Evolutionary conservation across 129 eudicot species (phyloP), one percentile per base, ranked within the genome.

Genomic region (Pseudognaphalium luteoalbum): DNA sequence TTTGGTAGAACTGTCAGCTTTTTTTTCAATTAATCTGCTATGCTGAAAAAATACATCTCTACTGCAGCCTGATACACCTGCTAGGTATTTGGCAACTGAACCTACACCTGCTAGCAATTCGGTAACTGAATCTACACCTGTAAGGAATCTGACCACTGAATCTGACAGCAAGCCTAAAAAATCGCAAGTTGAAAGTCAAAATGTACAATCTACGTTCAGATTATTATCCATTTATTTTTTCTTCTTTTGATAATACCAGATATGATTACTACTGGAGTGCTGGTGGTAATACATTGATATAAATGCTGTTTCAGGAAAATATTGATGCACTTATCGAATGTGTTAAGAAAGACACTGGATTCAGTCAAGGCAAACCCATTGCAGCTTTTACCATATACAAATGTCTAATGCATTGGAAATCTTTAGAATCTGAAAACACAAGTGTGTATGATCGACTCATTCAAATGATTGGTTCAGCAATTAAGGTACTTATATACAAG

Each of bases 381-480:
- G 97, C 97, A 5, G 98, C 98, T 20, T 94, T 87, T 81, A 91
- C 97, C 9, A 94, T 94, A 17, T 94, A 89, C 83, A 94, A 94
- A 81, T 94, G 97, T 44, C 98, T 94, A 80, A 83, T 94, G 57
- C 97, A 94, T 80, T 94, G 98, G 98, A 94, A 86, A 83, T 94
- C 96, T 29, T 91, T 91, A 85, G 98, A 94, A 91, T 89, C 92
- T 0, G 98, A 94, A 70, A 86, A 88, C 34, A 94, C 98, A 21
- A 91, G 90, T 32, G 96, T 91, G 72, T 91, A 91, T 87, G 98
- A 94, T 85, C 98, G 98, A 79, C 91, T 94, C 80, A 89, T 94
- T 78, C 97, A 94, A 78, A 91, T 91, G 97, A 87, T 94, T 56
- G 98, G 98, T 72, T 91, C 98, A 52, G 97, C 98, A 71, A 91